A percentile compares a stretch with the other conserved stretches of the same genome.
These are phyloP conservation scores for Melastoma malabathricum DNA, from an alignment of 345 rosid species.

Conservation along the genomic window DNA sequence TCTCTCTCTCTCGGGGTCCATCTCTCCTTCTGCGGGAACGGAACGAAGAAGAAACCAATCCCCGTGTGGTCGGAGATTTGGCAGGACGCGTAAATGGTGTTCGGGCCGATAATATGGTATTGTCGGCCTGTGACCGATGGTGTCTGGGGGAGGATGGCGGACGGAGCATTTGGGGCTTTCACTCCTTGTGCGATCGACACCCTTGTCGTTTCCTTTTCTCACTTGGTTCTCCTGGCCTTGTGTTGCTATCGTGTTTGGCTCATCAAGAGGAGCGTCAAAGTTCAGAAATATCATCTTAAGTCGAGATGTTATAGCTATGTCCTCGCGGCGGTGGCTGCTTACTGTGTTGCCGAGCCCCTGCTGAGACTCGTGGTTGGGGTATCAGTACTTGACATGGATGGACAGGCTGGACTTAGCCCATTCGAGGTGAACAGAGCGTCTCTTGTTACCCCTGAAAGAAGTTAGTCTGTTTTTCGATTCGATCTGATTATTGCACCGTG, in stretches of 20 bases:
- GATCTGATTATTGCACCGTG: neutral
- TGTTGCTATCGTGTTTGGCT: slow-evolving; percentile 65
- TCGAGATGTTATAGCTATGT: slow-evolving; percentile 45
- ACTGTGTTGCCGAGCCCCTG: slow-evolving; percentile 60
- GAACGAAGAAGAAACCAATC: no score
- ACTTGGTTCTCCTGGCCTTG: slow-evolving; percentile 57
- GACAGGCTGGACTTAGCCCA: slow-evolving; percentile 53
- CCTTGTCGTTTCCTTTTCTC: slow-evolving; percentile 47
- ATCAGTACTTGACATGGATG: slow-evolving; percentile 50
- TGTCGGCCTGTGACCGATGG: slow-evolving; percentile 58
- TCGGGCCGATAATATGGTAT: slow-evolving; percentile 58
- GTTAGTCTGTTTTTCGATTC: no score
- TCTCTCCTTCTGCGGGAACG: no score
- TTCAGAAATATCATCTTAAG: slow-evolving; percentile 49
- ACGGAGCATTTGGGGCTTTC: slow-evolving; percentile 60
- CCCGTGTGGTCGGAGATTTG: no score
- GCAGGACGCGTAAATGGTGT: no score
- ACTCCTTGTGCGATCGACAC: slow-evolving; percentile 69
- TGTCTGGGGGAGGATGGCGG: slow-evolving; percentile 41
- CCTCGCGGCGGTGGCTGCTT: slow-evolving; percentile 50
- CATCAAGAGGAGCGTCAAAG: slow-evolving; percentile 35
- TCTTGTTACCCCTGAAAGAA: no score
- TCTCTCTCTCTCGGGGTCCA: no score
- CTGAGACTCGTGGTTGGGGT: slow-evolving; percentile 53
- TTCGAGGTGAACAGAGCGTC: slow-evolving; percentile 84